These are phyloP conservation scores for Candida easanensis DNA, from an alignment of 805 yeast species.

Conservation along the genomic window DNA sequence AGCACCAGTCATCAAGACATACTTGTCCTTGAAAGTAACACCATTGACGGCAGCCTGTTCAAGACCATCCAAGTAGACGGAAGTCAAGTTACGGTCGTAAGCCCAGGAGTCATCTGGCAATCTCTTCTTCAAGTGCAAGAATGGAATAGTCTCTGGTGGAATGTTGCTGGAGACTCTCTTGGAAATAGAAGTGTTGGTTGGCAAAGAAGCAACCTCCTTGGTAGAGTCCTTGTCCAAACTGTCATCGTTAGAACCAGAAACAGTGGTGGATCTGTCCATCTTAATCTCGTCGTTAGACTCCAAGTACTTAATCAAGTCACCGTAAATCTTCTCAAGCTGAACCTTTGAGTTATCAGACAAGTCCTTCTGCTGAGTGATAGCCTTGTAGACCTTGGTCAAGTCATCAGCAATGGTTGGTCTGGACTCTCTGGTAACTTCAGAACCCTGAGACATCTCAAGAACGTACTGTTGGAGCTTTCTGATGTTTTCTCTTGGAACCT, in stretches of 20 bases:
- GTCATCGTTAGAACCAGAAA: constrained; percentile 49
- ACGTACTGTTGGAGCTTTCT: constrained; percentile 96
- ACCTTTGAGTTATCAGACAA: constrained; percentile 60
- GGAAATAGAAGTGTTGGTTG: constrained; percentile 63
- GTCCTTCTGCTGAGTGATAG: constrained; percentile 69
- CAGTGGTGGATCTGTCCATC: constrained; percentile 57
- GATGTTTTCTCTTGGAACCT: constrained; percentile 83
- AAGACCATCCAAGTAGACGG: constrained; percentile 80
- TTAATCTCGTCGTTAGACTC: constrained; percentile 70
- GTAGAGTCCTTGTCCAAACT: constrained; percentile 51
- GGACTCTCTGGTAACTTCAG: constrained; percentile 65
- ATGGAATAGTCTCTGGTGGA: constrained; percentile 87
- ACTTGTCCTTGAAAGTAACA: constrained; percentile 82
- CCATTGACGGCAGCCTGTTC: constrained; percentile 95
- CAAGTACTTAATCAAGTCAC: constrained; percentile 66
- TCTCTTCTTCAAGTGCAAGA: constrained; percentile 87
- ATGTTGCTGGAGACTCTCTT: constrained; percentile 73
- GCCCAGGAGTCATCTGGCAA: constrained; percentile 71
- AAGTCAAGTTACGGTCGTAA: constrained; percentile 76
- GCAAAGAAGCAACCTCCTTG: constrained; percentile 84
- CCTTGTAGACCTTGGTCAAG: constrained; percentile 76
- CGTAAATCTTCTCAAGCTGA: constrained; percentile 69
- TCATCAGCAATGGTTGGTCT: constrained; percentile 85
- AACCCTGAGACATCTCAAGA: constrained; percentile 94
- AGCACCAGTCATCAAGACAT: constrained; percentile 94